These are phyloP conservation scores for Telfairia occidentalis DNA, from an alignment of 331 rosid species.

Conservation along the genomic window DNA sequence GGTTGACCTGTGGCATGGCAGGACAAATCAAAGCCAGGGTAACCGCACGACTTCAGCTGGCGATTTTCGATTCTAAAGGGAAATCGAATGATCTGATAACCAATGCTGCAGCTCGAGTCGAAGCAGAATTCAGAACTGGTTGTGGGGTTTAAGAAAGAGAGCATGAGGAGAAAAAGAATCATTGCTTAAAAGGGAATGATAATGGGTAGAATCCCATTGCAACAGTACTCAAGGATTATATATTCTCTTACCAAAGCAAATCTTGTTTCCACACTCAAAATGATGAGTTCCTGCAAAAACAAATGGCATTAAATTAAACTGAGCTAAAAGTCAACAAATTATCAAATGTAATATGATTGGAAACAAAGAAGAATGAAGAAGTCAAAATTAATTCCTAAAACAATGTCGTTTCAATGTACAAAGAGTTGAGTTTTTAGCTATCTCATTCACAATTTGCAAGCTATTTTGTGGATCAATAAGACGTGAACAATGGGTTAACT, in stretches of 20 bases:
- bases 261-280: background rate
- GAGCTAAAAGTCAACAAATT: background rate
- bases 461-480: no score
- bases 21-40: slow-evolving; percentile 40
- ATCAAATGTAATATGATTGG: background rate
- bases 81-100: slow-evolving; percentile 30
- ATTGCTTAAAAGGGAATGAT: background rate
- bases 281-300: background rate
- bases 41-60: slow-evolving; percentile 32
- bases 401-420: background rate
- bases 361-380: background rate
- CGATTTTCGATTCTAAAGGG: slow-evolving; percentile 31
- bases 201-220: background rate
- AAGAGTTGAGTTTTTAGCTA: background rate
- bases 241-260: background rate
- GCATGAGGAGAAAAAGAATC: slow-evolving; percentile 4
- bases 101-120: slow-evolving; percentile 15
- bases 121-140: slow-evolving; percentile 29
- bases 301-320: background rate
- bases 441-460: background rate
- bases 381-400: background rate
- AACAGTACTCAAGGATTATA: background rate
- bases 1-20: slow-evolving; percentile 27
- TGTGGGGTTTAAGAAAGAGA: slow-evolving; percentile 9
- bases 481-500: no score